Conservation (phyloP, 495 filamentous ascomycete species). For the Stereocaulon alpinum region DNA sequence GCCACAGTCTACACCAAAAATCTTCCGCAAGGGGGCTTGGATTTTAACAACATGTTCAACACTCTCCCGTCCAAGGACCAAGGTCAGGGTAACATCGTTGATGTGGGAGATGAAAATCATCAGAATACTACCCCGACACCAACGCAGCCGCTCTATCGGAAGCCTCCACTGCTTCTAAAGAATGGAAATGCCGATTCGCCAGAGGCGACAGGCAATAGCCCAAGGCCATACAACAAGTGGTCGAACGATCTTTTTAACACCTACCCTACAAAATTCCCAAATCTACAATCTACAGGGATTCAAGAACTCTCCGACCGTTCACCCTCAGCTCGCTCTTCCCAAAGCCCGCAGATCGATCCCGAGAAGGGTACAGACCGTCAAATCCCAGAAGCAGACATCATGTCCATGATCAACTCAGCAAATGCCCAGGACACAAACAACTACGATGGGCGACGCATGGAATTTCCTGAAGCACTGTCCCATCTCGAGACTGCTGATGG, state of each 20-base stretch:
- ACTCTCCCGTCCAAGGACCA: constrained; percentile 51
- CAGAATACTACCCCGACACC: constrained; percentile 28
- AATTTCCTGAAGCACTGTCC: constrained; percentile 67
- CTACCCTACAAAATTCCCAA: background rate
- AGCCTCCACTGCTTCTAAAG: constrained; percentile 41
- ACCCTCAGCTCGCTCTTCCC: constrained; percentile 18
- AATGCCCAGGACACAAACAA: constrained; percentile 52
- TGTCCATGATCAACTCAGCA: constrained; percentile 68
- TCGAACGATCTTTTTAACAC: background rate
- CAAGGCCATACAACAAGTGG: background rate
- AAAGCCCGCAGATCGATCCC: constrained; percentile 18
- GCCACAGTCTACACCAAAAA: constrained; percentile 90
- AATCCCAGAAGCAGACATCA: constrained; percentile 59
- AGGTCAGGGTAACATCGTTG: constrained; percentile 58
- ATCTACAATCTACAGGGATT: constrained; percentile 20
- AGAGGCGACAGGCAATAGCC: constrained; percentile 7
- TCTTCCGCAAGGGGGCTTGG: constrained; percentile 53
- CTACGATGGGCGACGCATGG: constrained; percentile 37
- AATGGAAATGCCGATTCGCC: constrained; percentile 19
- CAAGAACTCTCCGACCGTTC: constrained; percentile 29
- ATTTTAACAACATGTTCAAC: constrained; percentile 61
- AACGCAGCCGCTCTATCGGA: constrained; percentile 36
- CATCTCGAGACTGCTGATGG: constrained; percentile 55
- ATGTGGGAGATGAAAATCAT: constrained; percentile 54
- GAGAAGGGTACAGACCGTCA: constrained; percentile 24